A percentile compares a stretch with the other conserved stretches of the same genome.
These are phyloP conservation scores for Adansonia madagascariensis DNA, from an alignment of 441 rosid species.

Conservation along the genomic window DNA sequence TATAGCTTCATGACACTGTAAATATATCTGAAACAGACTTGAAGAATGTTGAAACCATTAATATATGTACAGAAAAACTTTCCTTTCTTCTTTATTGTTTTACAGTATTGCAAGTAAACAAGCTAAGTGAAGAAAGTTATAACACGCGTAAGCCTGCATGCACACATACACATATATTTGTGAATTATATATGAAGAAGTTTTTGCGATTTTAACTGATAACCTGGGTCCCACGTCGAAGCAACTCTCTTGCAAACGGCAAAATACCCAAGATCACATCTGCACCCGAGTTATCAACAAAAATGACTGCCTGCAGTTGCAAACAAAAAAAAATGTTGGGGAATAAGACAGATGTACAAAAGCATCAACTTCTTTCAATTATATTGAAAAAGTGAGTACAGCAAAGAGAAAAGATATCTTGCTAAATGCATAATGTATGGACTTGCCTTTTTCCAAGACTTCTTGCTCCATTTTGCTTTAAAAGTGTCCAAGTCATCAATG, in stretches of 20 bases:
- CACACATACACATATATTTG: background rate
- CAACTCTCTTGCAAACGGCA: constrained; percentile 91
- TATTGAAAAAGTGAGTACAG: background rate
- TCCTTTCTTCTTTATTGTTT: background rate
- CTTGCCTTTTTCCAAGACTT: constrained; percentile 89
- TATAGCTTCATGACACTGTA: background rate
- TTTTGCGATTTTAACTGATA: background rate
- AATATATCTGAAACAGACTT: constrained; percentile 10
- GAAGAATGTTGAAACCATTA: constrained; percentile 12
- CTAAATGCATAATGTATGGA: constrained; percentile 8
- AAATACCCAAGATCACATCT: constrained; percentile 85
- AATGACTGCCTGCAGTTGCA: constrained; percentile 69
- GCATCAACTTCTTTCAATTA: constrained; percentile 22
- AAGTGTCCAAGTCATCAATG: constrained; percentile 83
- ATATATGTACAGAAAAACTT: background rate
- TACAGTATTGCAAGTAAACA: background rate
- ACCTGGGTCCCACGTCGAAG: constrained; percentile 90
- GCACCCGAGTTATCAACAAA: constrained; percentile 99
- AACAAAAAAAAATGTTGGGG: constrained; percentile 31
- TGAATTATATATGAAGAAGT: background rate
- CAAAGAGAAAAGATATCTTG: constrained; percentile 14
- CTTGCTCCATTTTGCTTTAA: constrained; percentile 76
- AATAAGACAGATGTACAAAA: background rate
- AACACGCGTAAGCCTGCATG: too few species aligned
- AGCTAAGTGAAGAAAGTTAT: background rate